Evolutionary conservation across 192 early-diverging fungal species (phyloP).

Genomic region (Cetraspora pellucida): DNA sequence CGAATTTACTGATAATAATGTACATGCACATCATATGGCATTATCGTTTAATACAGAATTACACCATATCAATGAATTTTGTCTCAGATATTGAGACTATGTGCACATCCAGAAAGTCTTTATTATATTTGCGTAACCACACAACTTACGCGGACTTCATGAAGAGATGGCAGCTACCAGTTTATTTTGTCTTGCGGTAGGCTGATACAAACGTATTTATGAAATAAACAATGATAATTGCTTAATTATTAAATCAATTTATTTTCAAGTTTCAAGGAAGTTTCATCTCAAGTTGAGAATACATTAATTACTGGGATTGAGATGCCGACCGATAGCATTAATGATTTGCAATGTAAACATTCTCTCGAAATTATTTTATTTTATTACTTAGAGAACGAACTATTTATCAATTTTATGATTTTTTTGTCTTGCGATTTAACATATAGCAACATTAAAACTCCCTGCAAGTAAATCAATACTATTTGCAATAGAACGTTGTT

Average conservation of each 20-base stretch:
- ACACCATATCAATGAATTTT: conserved; percentile 59
- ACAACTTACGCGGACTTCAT: conserved; percentile 58
- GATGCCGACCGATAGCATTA: conserved; percentile 4
- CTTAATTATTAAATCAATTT: neutral
- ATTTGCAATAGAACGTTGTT: conserved; percentile 57
- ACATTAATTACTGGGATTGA: conserved; percentile 28
- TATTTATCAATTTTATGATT: neutral
- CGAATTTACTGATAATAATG: too few relatives aligned
- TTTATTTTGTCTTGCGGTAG: conserved; percentile 64
- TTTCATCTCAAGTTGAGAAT: conserved; percentile 48
- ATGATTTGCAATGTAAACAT: neutral
- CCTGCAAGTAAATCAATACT: conserved; percentile 52
- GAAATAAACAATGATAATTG: neutral
- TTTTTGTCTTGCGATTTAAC: neutral
- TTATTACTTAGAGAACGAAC: too few relatives aligned
- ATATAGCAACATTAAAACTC: conserved; percentile 36
- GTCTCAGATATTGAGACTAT: conserved; percentile 53
- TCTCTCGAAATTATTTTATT: neutral
- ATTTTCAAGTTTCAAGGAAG: conserved; percentile 49
- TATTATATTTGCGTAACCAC: conserved; percentile 54
- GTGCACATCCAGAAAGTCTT: conserved; percentile 45
- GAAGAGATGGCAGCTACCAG: conserved; percentile 60
- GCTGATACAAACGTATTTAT: neutral
- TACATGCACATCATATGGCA: too few relatives aligned
- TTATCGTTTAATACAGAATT: conserved; percentile 44